These are phyloP conservation scores for Setomelanomma holmii DNA, from an alignment of 2,329 filamentous ascomycete genomes.

Conservation along the genomic window DNA sequence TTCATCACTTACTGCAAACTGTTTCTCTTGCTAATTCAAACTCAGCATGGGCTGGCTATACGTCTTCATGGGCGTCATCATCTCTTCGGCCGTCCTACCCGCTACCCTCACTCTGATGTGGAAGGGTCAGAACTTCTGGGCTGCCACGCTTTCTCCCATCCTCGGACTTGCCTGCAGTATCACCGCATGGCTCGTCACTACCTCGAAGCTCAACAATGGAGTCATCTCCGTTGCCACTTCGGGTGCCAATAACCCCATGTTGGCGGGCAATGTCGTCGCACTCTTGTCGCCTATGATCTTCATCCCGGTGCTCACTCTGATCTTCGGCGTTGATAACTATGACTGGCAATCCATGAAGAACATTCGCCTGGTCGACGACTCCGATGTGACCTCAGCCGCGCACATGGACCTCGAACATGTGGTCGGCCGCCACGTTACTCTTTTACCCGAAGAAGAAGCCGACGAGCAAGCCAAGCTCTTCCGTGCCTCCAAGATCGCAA, in stretches of 20 bases:
- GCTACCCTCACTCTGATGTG: conserved; percentile 81
- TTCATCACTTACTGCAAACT: not conserved
- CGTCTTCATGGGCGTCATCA: conserved; percentile 89
- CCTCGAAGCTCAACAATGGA: conserved; percentile 41
- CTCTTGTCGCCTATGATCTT: conserved; percentile 78
- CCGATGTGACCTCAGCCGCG: conserved; percentile 69
- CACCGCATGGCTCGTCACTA: conserved; percentile 54
- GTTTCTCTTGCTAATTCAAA: not conserved
- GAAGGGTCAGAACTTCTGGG: conserved; percentile 78
- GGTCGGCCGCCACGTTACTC: conserved; percentile 48
- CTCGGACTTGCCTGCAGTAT: conserved; percentile 73
- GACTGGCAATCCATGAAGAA: conserved; percentile 82
- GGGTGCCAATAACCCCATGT: conserved; percentile 79
- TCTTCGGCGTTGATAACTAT: conserved; percentile 78
- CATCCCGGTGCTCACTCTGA: conserved; percentile 74
- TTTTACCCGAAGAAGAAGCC: conserved; percentile 39
- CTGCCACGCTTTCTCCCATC: conserved; percentile 71
- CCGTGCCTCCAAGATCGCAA: conserved; percentile 59
- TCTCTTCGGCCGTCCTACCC: conserved; percentile 83
- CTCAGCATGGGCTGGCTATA: conserved; percentile 81
- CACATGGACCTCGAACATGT: conserved; percentile 68
- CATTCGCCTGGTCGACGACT: conserved; percentile 80
- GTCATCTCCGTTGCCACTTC: conserved; percentile 51
- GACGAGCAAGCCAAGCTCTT: conserved; percentile 53
- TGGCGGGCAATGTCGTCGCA: conserved; percentile 84